Base-by-base conservation (phyloP, 2,329 filamentous ascomycete species). In the Arthrobotrys megalospora region DNA sequence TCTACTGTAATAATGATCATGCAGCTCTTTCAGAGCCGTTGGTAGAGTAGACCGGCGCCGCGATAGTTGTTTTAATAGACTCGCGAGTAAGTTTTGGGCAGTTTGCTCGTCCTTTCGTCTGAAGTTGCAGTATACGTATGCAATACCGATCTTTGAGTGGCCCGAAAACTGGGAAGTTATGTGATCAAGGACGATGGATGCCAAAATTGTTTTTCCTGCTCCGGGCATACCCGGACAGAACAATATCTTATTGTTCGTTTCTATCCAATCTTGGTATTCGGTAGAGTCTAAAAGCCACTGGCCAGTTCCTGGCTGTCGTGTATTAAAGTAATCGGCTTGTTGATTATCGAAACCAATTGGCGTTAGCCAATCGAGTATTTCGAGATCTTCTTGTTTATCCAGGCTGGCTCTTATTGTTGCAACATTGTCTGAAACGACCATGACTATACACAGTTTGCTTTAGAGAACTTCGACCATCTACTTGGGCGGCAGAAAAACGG, bases 221-320 rank as follows among this genome's bases (percentile, higher is more conserved):
- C 87, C 86, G 0, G 86, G 86, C 12, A 86, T 85, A 0, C 86
- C 86, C 0, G 83, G 84, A 76, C 86, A 88, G 77, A 86, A 87
- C 0, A 88, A 10, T n/a, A 45, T 16, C n/a, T 34, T 7, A 3
- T 38, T 38, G 2, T 8, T 24, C 7, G 55, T 62, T 6, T 47
- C 10, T n/a, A 63, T 2, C 58, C 58, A 63, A 47, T 24, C 19
- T n/a, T 62, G 24, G 75, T 83, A 87, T 41, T 85, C 82, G 0
- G 7, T 5, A 0, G 85, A 85, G 2, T 85, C 79, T 0, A 88
- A 80, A 3, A 89, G 82, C 87, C 86, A 88, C 64, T 84, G 2
- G 16, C 58, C 19, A 12, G 58, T 47, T 47, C 41, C 41, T 6
- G 58, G 8, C 14, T 63, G 36, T 11, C 38, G 58, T 28, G 5